Conservation (phyloP, 768 basidiomycete species). For the Podaxis sp. region DNA sequence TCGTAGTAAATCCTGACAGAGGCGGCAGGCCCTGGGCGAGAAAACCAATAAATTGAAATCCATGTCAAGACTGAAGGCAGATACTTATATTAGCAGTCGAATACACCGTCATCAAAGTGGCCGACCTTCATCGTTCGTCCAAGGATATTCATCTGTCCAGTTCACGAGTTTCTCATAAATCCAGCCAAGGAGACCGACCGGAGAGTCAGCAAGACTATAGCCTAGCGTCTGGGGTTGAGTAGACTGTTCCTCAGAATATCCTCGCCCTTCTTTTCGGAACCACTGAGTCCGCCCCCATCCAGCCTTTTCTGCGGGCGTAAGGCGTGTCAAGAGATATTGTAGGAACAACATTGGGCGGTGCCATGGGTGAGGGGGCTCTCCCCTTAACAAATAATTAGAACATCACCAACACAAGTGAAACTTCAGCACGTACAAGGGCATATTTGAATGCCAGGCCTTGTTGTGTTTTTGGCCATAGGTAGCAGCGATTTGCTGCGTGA, state of each 20-base stretch:
- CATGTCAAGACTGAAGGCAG: conserved; percentile 48
- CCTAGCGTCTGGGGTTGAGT: conserved; percentile 56
- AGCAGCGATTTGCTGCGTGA: conserved; percentile 28
- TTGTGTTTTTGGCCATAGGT: conserved; percentile 35
- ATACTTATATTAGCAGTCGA: background rate
- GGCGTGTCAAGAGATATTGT: conserved; percentile 26
- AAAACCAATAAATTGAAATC: conserved; percentile 61
- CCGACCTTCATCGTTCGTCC: conserved; percentile 55
- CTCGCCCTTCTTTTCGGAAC: conserved; percentile 30
- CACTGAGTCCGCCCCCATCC: conserved; percentile 28
- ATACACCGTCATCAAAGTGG: background rate
- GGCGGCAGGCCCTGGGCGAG: conserved; percentile 55
- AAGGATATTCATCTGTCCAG: conserved; percentile 51
- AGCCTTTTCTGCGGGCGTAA: conserved; percentile 33
- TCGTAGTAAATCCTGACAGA: conserved; percentile 64
- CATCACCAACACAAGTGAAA: background rate
- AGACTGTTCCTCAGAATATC: conserved; percentile 40
- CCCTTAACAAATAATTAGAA: conserved; percentile 15
- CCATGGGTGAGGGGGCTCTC: conserved; percentile 22
- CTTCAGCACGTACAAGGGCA: conserved; percentile 35
- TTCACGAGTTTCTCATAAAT: conserved; percentile 48
- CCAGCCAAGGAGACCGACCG: conserved; percentile 53
- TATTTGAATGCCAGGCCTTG: conserved; percentile 56
- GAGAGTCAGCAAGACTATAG: conserved; percentile 57
- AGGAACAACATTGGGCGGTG: conserved; percentile 26